These are phyloP conservation scores for Roridomyces roridus DNA, from an alignment of 768 basidiomycete species.

Conservation along the genomic window DNA sequence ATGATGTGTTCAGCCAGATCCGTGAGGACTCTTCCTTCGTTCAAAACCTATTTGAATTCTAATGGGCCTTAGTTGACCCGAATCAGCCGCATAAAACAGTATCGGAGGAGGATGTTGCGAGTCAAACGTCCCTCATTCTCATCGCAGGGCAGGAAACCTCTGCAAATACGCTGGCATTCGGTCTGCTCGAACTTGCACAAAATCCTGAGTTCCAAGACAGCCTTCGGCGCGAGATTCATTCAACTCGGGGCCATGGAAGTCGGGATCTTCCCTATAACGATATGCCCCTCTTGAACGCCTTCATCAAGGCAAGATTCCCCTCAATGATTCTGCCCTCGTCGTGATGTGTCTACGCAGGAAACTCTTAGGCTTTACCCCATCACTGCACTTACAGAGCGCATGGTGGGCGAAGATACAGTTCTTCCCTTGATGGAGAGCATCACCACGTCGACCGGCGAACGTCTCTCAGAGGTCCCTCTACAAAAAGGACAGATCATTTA, in stretches of 20 bases:
- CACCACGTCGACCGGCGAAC: not conserved
- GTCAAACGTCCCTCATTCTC: constrained; percentile 9
- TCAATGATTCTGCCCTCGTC: not conserved
- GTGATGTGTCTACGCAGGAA: constrained; percentile 1
- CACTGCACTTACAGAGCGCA: not conserved
- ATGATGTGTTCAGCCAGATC: not conserved
- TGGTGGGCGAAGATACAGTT: not conserved
- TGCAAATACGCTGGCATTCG: constrained; percentile 17
- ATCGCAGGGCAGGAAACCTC: constrained; percentile 19
- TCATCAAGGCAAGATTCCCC: constrained; percentile 26
- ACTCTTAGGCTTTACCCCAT: constrained; percentile 16
- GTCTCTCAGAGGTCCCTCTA: not conserved
- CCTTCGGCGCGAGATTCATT: constrained; percentile 9
- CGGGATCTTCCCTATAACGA: not conserved
- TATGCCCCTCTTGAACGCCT: constrained; percentile 21
- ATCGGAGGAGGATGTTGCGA: constrained; percentile 1
- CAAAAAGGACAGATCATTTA: constrained; percentile 15
- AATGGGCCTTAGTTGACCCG: not conserved
- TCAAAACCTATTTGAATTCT: too few species aligned
- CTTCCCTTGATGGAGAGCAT: constrained; percentile 4
- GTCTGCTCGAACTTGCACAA: constrained; percentile 9
- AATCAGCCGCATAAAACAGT: constrained; percentile 11
- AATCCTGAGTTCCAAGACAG: constrained; percentile 10
- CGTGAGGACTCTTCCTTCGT: not conserved
- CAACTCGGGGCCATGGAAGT: not conserved